phyloP scores from a whole-genome alignment of 768 basidiomycete species.

The Pilatotrama ljubarskyi region DNA sequence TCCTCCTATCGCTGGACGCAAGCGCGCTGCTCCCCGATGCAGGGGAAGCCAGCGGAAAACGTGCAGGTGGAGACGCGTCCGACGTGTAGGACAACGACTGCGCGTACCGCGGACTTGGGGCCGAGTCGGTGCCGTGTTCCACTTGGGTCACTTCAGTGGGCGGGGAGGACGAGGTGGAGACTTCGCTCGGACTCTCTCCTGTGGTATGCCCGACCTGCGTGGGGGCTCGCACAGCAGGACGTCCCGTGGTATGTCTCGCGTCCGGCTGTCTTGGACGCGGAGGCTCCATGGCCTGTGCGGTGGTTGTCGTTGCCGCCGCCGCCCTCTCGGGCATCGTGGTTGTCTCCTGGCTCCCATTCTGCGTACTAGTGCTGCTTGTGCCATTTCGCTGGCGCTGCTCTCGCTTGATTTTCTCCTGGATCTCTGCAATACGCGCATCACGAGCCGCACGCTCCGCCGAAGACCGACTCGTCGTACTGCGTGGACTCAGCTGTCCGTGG shows the following conservation, averaged over 20 bases:
- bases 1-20: slow-evolving; percentile 4
- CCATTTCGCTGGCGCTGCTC: background rate
- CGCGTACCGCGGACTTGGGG: background rate
- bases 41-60: background rate
- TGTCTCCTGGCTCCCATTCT: background rate
- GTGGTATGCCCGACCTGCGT: background rate
- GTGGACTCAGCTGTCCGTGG: background rate
- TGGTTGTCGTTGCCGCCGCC: background rate
- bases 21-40: slow-evolving; percentile 3
- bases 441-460: background rate
- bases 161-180: background rate
- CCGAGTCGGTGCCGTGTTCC: background rate
- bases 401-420: background rate
- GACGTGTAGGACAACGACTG: slow-evolving; percentile 11
- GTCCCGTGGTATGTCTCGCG: too few species aligned
- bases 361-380: background rate
- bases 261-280: background rate
- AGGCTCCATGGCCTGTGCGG: background rate
- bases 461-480: background rate
- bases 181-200: background rate
- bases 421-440: background rate
- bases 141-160: background rate
- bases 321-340: background rate
- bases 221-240: background rate
- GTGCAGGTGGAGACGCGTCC: background rate